phyloP scores from a whole-genome alignment of 129 eudicot species.

The Lonicera japonica region DNA sequence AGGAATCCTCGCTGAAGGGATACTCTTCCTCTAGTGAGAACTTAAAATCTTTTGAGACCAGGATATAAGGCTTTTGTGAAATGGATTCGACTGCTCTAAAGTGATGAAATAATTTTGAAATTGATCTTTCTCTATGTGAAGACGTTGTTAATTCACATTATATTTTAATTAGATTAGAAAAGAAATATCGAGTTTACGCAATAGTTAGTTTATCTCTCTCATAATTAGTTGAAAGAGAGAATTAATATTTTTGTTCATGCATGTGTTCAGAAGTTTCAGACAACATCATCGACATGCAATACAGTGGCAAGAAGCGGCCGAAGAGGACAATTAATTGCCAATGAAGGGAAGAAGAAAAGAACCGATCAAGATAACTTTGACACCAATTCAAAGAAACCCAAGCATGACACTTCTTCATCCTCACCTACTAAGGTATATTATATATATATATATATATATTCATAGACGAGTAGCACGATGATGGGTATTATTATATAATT shows the following conservation, averaged over 20 bases:
- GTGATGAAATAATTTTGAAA: too few relatives aligned
- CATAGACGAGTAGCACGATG: too few relatives aligned
- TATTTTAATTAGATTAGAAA: too few relatives aligned
- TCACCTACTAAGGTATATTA: slow-evolving; percentile 45
- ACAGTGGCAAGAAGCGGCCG: slow-evolving; percentile 29
- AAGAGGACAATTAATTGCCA: slow-evolving; percentile 35
- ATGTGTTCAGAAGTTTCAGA: slow-evolving; percentile 21
- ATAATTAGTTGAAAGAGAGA: neutral
- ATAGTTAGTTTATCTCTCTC: too few relatives aligned
- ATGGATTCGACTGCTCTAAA: too few relatives aligned
- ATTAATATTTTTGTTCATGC: neutral
- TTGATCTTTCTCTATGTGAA: too few relatives aligned
- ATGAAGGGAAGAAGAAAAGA: slow-evolving; percentile 50
- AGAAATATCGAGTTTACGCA: too few relatives aligned
- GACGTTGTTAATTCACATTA: too few relatives aligned
- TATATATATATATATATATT: neutral
- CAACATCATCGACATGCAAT: slow-evolving; percentile 29
- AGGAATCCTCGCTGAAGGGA: too few relatives aligned
- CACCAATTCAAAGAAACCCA: slow-evolving; percentile 34
- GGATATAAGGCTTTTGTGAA: too few relatives aligned
- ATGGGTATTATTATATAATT: neutral
- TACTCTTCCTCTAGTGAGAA: too few relatives aligned
- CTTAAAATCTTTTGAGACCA: too few relatives aligned
- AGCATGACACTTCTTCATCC: slow-evolving; percentile 35
- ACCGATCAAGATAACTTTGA: slow-evolving; percentile 36